Conservation (phyloP, 176 grass and related monocot genomes). For the Ensete glaucum region DNA sequence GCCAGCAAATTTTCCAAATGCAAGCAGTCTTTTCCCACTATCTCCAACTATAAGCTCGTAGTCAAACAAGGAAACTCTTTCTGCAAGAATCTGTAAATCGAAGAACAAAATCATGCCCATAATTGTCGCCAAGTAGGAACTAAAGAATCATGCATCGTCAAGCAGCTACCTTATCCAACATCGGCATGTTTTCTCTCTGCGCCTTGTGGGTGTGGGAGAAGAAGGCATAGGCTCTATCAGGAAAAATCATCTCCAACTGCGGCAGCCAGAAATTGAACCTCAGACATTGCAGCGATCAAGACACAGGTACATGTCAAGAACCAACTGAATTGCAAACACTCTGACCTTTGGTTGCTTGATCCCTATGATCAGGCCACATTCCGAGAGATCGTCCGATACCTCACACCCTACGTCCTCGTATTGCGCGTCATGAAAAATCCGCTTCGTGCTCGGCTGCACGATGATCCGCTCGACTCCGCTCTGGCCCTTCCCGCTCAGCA, state of each 20-base stretch:
- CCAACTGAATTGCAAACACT: neutral
- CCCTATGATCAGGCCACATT: constrained; percentile 79
- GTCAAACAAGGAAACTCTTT: constrained; percentile 79
- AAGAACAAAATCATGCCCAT: neutral
- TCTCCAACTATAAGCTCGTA: constrained; percentile 87
- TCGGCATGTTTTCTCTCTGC: constrained; percentile 82
- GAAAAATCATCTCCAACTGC: constrained; percentile 81
- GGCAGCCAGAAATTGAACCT: constrained; percentile 1
- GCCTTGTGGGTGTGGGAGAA: constrained; percentile 97
- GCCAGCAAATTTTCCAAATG: constrained; percentile 94
- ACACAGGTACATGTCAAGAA: neutral
- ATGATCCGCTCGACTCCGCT: constrained; percentile 58
- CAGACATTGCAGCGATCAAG: constrained; percentile 4
- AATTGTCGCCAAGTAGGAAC: neutral
- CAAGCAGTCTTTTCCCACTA: constrained; percentile 62
- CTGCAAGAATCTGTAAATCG: constrained; percentile 62
- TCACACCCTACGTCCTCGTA: constrained; percentile 90
- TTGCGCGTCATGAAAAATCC: constrained; percentile 74
- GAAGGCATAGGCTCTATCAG: constrained; percentile 72
- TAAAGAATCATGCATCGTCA: neutral
- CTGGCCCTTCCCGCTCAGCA: constrained; percentile 45
- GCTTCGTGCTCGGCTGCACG: constrained; percentile 85
- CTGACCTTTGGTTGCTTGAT: constrained; percentile 94
- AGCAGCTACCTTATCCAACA: constrained; percentile 72
- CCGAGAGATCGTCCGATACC: constrained; percentile 69